Conservation (phyloP, 768 basidiomycete species). For the Boletus subparvulus region DNA sequence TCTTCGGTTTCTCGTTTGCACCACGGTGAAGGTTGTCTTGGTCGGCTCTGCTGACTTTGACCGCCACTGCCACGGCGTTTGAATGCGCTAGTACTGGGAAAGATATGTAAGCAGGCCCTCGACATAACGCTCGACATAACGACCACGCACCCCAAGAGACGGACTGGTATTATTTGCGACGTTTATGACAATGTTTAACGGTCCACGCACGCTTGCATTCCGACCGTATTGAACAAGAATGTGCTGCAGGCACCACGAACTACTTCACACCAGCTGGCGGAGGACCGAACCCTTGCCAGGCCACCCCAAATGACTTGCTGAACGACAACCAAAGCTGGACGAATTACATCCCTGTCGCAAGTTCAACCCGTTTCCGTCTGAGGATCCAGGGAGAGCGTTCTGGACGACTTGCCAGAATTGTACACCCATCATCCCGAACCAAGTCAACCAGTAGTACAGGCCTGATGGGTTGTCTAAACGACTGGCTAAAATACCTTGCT, state of each 20-base stretch:
- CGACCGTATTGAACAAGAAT: background rate
- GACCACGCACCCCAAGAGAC: too few relatives aligned
- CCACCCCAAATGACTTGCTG: background rate
- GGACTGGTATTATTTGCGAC: too few relatives aligned
- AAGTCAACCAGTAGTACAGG: too few relatives aligned
- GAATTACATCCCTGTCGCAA: background rate
- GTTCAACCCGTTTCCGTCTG: background rate
- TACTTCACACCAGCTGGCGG: background rate
- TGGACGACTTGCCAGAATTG: background rate
- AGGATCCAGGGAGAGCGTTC: rapidly evolving
- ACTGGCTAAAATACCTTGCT: background rate
- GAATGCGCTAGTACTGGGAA: too few relatives aligned
- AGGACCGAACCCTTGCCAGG: background rate
- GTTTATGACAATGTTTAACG: too few relatives aligned
- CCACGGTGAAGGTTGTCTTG: background rate
- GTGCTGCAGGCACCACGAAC: background rate
- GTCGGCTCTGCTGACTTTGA: background rate
- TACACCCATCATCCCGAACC: rapidly evolving
- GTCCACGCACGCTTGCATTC: background rate
- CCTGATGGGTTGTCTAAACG: background rate
- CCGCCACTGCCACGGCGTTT: too few relatives aligned
- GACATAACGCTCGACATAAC: too few relatives aligned
- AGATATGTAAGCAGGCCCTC: too few relatives aligned
- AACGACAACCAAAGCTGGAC: background rate
- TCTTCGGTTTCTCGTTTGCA: background rate